Percentiles rank a stretch among this genome's conserved stretches.
phyloP scores from a whole-genome alignment of 2,329 filamentous ascomycete species.

The Pseudomassariella vexata region DNA sequence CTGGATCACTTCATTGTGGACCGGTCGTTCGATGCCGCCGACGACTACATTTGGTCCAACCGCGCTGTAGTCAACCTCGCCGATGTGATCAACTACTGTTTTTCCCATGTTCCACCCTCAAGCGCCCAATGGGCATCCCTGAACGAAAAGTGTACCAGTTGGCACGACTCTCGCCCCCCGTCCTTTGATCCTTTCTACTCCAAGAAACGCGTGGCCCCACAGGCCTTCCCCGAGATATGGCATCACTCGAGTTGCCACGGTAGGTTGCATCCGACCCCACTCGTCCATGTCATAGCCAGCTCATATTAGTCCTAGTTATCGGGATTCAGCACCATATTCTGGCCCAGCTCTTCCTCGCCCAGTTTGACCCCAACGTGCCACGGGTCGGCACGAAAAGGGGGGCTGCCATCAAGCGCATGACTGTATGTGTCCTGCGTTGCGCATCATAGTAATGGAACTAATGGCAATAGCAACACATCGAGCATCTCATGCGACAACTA shows the following conservation, averaged over 20 bases:
- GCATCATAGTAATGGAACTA: conserved; percentile 8
- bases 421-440: conserved; percentile 24
- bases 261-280: too few relatives aligned
- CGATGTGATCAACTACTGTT: conserved; percentile 60
- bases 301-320: conserved; percentile 47
- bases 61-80: conserved; percentile 56
- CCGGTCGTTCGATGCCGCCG: conserved; percentile 38
- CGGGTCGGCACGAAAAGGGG: conserved; percentile 35
- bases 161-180: conserved; percentile 39
- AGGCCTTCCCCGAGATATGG: conserved; percentile 52
- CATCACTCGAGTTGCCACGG: conserved; percentile 50
- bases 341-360: conserved; percentile 48
- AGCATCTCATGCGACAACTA: conserved; percentile 42
- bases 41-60: conserved; percentile 54
- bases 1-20: conserved; percentile 46
- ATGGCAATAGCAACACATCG: conserved; percentile 32
- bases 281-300: too few relatives aligned
- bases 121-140: conserved; percentile 36
- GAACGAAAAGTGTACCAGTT: conserved; percentile 35
- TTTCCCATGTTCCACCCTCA: conserved; percentile 33
- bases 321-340: conserved; percentile 56
- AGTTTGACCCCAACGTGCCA: conserved; percentile 49
- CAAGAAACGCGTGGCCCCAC: conserved; percentile 26
- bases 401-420: conserved; percentile 31
- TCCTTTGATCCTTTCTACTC: conserved; percentile 52